These are phyloP conservation scores for Rhodotorula sp. DNA, from an alignment of 1,284 basidiomycete species.

Conservation along the genomic window DNA sequence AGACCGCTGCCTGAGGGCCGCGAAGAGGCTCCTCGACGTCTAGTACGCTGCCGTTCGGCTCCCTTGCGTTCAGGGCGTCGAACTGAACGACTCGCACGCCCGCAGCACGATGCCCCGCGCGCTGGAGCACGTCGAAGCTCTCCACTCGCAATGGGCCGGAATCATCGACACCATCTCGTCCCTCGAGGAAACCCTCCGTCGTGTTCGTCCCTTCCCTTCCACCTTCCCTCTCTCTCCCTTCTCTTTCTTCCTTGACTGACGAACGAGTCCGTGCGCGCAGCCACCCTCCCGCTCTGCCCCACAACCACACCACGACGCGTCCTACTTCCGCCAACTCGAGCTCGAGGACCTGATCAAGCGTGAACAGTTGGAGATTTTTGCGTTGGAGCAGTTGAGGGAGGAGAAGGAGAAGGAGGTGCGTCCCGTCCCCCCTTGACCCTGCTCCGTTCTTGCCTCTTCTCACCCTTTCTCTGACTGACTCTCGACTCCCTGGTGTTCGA, in stretches of 20 bases:
- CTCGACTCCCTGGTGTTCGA: background rate
- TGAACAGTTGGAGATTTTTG: conserved; percentile 44
- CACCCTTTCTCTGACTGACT: background rate
- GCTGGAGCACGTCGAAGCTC: conserved; percentile 41
- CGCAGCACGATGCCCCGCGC: conserved; percentile 39
- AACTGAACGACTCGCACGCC: too few relatives aligned
- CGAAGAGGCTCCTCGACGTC: conserved; percentile 36
- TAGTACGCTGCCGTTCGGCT: conserved; percentile 30
- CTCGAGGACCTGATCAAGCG: conserved; percentile 42
- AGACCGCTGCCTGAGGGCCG: conserved; percentile 35
- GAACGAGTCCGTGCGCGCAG: background rate
- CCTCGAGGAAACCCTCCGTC: conserved; percentile 35
- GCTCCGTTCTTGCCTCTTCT: background rate
- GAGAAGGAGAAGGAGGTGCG: conserved; percentile 37
- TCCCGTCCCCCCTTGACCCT: background rate
- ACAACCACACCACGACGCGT: conserved; percentile 16
- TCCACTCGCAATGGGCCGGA: conserved; percentile 40
- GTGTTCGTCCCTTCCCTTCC: conserved; percentile 15
- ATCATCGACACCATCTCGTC: conserved; percentile 36
- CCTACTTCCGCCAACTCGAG: conserved; percentile 30
- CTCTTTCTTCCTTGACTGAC: background rate
- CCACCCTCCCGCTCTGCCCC: conserved; percentile 6
- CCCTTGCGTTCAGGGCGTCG: too few relatives aligned
- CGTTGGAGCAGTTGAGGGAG: conserved; percentile 37
- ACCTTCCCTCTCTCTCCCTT: background rate